Conservation (phyloP, 352 stramenopile genomes). For the Pythium insidiosum region DNA sequence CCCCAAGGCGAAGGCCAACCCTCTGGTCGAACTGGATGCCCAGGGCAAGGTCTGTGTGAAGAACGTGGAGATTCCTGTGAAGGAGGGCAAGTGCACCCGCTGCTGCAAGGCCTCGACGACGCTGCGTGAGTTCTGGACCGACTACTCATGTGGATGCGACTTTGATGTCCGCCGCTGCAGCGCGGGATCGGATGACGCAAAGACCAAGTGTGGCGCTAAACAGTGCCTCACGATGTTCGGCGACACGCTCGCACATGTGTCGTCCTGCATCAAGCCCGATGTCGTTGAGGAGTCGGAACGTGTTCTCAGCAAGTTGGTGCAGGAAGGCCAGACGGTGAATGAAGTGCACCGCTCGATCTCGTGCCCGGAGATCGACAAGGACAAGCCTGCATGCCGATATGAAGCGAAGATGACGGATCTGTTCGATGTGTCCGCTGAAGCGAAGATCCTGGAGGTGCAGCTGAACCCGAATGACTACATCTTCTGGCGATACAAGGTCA, state of each 20-base stretch:
- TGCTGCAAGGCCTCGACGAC: slow-evolving; percentile 8
- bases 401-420: neutral
- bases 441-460: neutral
- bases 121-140: slow-evolving; percentile 6
- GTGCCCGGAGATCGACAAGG: neutral
- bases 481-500: slow-evolving; percentile 12
- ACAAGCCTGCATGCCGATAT: neutral
- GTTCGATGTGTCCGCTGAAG: neutral
- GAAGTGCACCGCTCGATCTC: neutral
- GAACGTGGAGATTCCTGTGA: neutral
- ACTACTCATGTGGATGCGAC: slow-evolving; percentile 6
- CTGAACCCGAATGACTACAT: slow-evolving; percentile 5
- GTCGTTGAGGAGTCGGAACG: neutral
- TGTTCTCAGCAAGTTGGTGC: neutral
- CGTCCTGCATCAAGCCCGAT: neutral
- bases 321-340: slow-evolving; percentile 5
- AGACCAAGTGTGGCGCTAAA: slow-evolving; percentile 1
- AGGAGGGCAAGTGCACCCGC: neutral
- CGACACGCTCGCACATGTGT: slow-evolving; percentile 4
- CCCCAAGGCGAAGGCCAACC: slow-evolving; percentile 17
- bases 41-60: neutral
- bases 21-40: neutral
- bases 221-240: slow-evolving; percentile 9
- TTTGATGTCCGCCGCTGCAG: neutral
- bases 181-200: neutral